A percentile compares a stretch with the other conserved stretches of the same genome.
phyloP scores from a whole-genome alignment of 73 alveolate species.

The Stentor coeruleus region DNA sequence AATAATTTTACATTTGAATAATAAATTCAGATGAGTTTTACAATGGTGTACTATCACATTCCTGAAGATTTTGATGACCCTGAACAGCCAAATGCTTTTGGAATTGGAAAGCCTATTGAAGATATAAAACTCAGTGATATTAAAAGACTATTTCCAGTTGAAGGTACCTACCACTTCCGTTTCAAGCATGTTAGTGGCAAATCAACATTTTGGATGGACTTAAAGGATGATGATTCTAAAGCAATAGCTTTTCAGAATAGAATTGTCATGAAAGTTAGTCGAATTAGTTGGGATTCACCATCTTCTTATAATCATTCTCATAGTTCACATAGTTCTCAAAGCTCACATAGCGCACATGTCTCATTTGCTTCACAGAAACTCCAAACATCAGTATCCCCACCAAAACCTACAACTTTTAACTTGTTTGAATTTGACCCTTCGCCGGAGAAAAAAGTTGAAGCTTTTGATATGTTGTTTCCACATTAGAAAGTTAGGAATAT shows the following conservation, averaged over 20 bases:
- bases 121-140: slow-evolving; percentile 35
- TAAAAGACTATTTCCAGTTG: slow-evolving; percentile 34
- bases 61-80: slow-evolving; percentile 49
- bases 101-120: slow-evolving; percentile 30
- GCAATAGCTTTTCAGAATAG: slow-evolving; percentile 13
- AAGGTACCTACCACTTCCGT: slow-evolving; percentile 45
- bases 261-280: slow-evolving; percentile 33
- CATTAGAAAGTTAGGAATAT: too few relatives aligned
- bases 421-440: not conserved
- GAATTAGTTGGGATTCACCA: slow-evolving; percentile 34
- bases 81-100: slow-evolving; percentile 39
- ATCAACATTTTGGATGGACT: slow-evolving; percentile 36
- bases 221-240: slow-evolving; percentile 32
- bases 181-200: slow-evolving; percentile 27
- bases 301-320: not conserved
- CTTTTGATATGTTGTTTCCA: not conserved
- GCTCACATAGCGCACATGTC: too few relatives aligned
- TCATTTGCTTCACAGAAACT: not conserved
- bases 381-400: not conserved
- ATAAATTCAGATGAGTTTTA: slow-evolving; percentile 22
- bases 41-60: slow-evolving; percentile 35
- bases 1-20: too few relatives aligned
- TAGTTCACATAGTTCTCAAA: not conserved
- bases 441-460: not conserved
- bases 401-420: not conserved